Base-by-base conservation (phyloP, 2,329 filamentous ascomycete genomes). In the Tolypocladium capitatum region DNA sequence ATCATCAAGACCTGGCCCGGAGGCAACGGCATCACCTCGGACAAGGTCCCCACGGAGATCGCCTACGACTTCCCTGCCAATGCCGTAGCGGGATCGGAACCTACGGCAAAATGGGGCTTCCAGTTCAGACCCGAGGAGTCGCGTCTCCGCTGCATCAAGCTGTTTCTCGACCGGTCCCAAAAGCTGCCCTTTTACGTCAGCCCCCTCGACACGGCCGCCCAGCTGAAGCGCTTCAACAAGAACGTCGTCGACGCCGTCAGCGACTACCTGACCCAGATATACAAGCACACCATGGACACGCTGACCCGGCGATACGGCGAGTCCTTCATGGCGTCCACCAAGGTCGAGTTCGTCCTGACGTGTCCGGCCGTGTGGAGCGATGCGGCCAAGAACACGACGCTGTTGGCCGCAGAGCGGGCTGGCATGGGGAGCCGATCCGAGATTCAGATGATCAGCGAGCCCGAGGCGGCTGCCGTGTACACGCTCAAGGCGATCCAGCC, bases 1-100 rank as follows among this genome's bases (percentile, higher is more conserved):
- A 86, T 89, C 57, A 88, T 90, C 69, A 89, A 88, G 68, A 83
- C 78, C 14, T 91, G 86, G 86, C 85, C 86, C 0, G 86, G 86
- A 27, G 84, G 84, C 28, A 89, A 90, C 59, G 84, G 84, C 57
- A 87, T 90, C 66, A 89, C 86, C n/a, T 88, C 84, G 33, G 85
- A 91, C 69, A 91, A 91, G 70, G 85, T 90, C 2, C 85, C 86
- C 1, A 88, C 84, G 14, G 85, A 90, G 63, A 83, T 90, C 47
- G 82, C 84, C 53, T 80, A 80, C 56, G 72, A 75, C 49, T 63
- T 68, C 31, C 46, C 59, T 11, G 42, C 59, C 48, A 57, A 58
- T 46, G 52, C 57, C 8, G 34, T 55, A 2, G 50, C 58, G 20
- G 70, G 62, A n/a, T 60, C 68, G 1, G 62, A 68, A 8, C 72